Evolutionary conservation across 345 rosid species (phyloP).

Genomic region (Aegle marmelos): DNA sequence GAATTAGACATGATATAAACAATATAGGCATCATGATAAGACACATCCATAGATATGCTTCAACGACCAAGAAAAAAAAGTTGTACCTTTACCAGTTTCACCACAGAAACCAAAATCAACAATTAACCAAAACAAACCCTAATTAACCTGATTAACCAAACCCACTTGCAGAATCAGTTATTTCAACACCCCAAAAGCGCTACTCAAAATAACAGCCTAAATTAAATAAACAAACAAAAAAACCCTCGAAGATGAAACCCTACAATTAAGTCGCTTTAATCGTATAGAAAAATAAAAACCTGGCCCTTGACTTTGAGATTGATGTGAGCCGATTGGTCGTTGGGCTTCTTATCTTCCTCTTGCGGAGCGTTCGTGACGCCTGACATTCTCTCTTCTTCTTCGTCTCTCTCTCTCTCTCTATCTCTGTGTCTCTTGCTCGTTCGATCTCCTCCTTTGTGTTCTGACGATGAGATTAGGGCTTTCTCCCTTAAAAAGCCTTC

Average conservation of each 20-base stretch:
- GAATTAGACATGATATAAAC: neutral
- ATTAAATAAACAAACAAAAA: neutral
- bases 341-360: slow-evolving; percentile 80
- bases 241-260: neutral
- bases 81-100: neutral
- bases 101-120: neutral
- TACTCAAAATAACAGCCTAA: neutral
- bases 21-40: neutral
- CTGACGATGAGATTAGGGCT: neutral
- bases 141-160: neutral
- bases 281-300: slow-evolving; percentile 29
- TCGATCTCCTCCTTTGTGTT: neutral
- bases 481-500: neutral
- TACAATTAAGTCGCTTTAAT: neutral
- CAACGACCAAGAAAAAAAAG: neutral
- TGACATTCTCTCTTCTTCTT: slow-evolving; percentile 22
- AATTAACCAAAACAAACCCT: neutral
- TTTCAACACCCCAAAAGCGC: neutral
- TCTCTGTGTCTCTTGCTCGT: neutral
- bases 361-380: slow-evolving; percentile 29
- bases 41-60: neutral
- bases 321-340: slow-evolving; percentile 69
- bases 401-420: neutral
- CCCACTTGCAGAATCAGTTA: neutral
- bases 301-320: slow-evolving; percentile 91